A percentile compares a stretch with the other conserved stretches of the same genome.
These are phyloP conservation scores for Psidium guajava DNA, from an alignment of 345 rosid genomes.

Conservation along the genomic window DNA sequence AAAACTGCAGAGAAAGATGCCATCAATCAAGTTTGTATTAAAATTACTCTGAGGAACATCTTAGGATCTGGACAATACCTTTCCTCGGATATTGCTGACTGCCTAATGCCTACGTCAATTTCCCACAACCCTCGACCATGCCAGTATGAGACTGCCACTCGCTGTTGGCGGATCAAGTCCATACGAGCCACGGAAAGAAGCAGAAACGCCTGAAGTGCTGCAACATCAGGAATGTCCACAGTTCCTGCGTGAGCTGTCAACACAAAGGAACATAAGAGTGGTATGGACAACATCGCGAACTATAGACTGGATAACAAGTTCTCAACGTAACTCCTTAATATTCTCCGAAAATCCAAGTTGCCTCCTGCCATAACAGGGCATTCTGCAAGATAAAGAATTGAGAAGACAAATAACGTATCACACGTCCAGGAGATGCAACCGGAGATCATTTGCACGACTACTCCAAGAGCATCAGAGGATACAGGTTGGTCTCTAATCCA, in stretches of 20 bases:
- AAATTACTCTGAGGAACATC: background rate
- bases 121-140: background rate
- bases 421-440: background rate
- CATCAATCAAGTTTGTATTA: background rate
- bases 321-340: background rate
- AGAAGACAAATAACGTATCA: background rate
- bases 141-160: background rate
- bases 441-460: background rate
- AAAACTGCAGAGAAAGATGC: background rate
- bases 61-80: background rate
- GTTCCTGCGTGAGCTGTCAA: background rate
- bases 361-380: background rate
- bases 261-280: background rate
- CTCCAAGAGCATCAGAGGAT: background rate
- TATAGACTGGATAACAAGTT: background rate
- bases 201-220: background rate
- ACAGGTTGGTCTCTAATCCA: background rate
- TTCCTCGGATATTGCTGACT: background rate
- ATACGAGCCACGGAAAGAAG: background rate
- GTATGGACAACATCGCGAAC: background rate
- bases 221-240: background rate
- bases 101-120: background rate
- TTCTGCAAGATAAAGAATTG: background rate
- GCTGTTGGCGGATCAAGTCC: background rate
- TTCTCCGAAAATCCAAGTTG: background rate